Evolutionary conservation across 495 filamentous ascomycete species (phyloP), one percentile per base, ranked within the genome.

Genomic region (Neurospora sp.): DNA sequence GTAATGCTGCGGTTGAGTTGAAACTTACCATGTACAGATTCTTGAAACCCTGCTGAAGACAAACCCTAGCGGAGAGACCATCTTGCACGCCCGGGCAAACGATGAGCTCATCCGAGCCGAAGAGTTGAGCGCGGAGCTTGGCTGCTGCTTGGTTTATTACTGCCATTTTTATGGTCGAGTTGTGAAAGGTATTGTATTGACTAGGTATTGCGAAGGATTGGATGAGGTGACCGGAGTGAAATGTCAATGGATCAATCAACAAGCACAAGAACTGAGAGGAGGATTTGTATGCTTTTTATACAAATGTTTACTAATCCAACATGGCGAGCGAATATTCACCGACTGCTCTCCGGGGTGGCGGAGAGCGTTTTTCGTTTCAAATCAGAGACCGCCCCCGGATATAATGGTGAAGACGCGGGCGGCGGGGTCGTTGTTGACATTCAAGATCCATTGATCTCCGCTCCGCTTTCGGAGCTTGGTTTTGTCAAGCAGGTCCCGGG

Each of bases 21-120:
- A n/a, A 20, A 72, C 77, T 31, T 77, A 91, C 90, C 90, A 93
- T 92, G 79, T 93, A 92, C 53, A 92, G 73, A 37, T 81, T 85
- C 22, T 91, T 86, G 75, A 89, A 91, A 12, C 89, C 90, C 12
- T 88, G 76, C 35, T 83, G 79, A 70, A 92, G 82, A 5, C 89
- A 89, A 76, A 92, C 83, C 3, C 90, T 83, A 5, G 90, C 89
- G 2, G 89, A 89, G 27, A 91, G 84, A 7, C 91, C 90, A 82
- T 93, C 91, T 74, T 92, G 90, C 1, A 93, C 89, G 59, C 90
- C 91, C 1, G 91, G 91, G 69, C 88, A 91, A 3, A 90, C 84
- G 18, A 90, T 82, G 59, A 86, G 77, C 14, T 79, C 75, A 39
- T 78, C 75, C 31, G 78, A 75, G 18, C 81, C 73, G 14, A 75